phyloP scores from a whole-genome alignment of 441 rosid genomes.

The Gossypium gossypioides region DNA sequence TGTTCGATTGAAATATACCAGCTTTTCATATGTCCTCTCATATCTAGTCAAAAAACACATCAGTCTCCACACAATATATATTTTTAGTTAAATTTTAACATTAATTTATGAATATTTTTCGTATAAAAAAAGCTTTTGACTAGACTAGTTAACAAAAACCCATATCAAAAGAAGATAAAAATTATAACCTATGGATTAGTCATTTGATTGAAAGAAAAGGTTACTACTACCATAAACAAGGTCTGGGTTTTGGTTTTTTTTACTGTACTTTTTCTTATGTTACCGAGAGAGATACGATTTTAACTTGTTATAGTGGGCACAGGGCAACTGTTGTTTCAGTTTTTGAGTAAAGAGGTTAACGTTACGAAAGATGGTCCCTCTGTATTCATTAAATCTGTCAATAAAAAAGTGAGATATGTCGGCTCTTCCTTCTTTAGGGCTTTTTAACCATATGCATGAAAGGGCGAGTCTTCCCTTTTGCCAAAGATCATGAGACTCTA shows the following conservation, averaged over 20 bases:
- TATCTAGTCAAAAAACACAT: conserved; percentile 25
- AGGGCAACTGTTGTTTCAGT: conserved; percentile 21
- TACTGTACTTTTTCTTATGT: background rate
- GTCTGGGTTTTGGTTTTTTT: background rate
- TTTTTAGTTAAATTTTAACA: background rate
- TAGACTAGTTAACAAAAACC: conserved; percentile 27
- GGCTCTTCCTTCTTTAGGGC: background rate
- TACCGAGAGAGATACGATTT: conserved; percentile 11
- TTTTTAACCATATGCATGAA: background rate
- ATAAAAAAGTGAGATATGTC: conserved; percentile 3
- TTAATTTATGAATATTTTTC: conserved; percentile 6
- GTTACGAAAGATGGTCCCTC: conserved; percentile 17
- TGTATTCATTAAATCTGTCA: conserved; percentile 2
- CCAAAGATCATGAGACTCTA: background rate
- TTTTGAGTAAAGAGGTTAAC: conserved; percentile 28
- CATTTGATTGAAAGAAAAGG: conserved; percentile 7
- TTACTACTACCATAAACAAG: background rate
- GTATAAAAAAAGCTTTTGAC: conserved; percentile 24
- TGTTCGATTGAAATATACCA: conserved; percentile 18
- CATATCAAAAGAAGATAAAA: conserved; percentile 40
- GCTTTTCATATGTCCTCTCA: conserved; percentile 19
- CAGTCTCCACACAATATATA: conserved; percentile 15
- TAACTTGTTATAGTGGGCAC: conserved; percentile 15
- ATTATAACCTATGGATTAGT: conserved; percentile 6
- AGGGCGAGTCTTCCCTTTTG: background rate